Evolutionary conservation across 768 basidiomycete genomes (phyloP).

Genomic region (Lyophyllum shimeji): DNA sequence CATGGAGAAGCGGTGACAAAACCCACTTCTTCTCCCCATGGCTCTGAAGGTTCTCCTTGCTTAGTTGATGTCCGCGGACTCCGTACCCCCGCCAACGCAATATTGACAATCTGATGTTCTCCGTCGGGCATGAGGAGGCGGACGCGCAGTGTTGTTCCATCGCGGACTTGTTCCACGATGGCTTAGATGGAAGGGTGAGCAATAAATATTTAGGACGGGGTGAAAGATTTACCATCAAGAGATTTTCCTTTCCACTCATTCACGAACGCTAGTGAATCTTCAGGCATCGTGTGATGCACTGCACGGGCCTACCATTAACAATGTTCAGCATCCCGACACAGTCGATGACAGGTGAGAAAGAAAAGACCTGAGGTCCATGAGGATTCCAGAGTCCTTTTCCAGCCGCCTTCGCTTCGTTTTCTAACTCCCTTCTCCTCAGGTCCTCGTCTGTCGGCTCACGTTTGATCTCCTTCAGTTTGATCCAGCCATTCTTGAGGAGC

Average conservation of each 20-base stretch:
- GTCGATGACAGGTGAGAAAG: constrained; percentile 3
- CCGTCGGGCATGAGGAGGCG: constrained; percentile 87
- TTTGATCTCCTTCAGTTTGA: constrained; percentile 84
- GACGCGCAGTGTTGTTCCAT: constrained; percentile 87
- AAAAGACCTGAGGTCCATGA: constrained; percentile 67
- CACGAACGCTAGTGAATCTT: constrained; percentile 86
- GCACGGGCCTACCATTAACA: constrained; percentile 52
- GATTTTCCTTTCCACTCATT: constrained; percentile 89
- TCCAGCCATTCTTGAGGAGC: constrained; percentile 90
- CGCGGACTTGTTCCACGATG: constrained; percentile 91
- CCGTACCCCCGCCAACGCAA: constrained; percentile 81
- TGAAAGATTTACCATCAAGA: constrained; percentile 66
- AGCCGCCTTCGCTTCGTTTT: constrained; percentile 72
- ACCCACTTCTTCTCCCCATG: constrained; percentile 86
- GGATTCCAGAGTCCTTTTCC: constrained; percentile 87
- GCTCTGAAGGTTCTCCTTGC: constrained; percentile 77
- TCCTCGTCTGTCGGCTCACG: constrained; percentile 84
- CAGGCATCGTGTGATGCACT: constrained; percentile 86
- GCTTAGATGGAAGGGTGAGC: constrained; percentile 42
- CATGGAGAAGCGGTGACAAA: constrained; percentile 4
- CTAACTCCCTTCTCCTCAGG: constrained; percentile 65
- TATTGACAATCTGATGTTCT: constrained; percentile 87
- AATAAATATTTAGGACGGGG: neutral
- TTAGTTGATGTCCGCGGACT: constrained; percentile 69
- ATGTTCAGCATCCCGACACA: constrained; percentile 1